Evolutionary conservation across 257 asterid species (phyloP).

Genomic region (Solanum rostratum): DNA sequence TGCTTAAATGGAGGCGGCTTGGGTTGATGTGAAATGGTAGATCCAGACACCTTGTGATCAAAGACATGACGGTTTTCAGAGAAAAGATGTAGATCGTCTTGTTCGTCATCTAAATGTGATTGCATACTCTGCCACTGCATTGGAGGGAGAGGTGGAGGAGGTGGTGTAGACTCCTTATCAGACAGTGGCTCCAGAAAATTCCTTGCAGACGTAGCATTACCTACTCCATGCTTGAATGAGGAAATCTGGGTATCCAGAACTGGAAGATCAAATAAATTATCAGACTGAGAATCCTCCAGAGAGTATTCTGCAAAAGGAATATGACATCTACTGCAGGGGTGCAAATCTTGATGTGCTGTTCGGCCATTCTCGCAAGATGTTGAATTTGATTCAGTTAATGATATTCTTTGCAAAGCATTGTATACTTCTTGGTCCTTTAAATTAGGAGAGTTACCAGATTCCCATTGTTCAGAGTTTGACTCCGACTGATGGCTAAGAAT

Average conservation of each 20-base stretch:
- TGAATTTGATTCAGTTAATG: constrained; percentile 55
- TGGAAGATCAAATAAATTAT: constrained; percentile 45
- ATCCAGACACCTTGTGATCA: constrained; percentile 27
- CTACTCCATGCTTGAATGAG: constrained; percentile 33
- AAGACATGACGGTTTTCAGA: constrained; percentile 23
- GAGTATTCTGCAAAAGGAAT: constrained; percentile 26
- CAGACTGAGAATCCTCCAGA: constrained; percentile 32
- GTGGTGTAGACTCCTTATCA: constrained; percentile 16
- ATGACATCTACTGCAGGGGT: constrained; percentile 16
- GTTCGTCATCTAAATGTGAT: constrained; percentile 19
- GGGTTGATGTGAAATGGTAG: constrained; percentile 53
- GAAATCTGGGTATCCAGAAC: constrained; percentile 30
- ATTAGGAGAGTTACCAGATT: constrained; percentile 56
- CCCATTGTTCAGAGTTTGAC: constrained; percentile 85
- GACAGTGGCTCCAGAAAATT: constrained; percentile 20
- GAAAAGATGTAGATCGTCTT: constrained; percentile 11
- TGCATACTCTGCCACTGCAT: constrained; percentile 36
- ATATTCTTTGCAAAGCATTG: constrained; percentile 51
- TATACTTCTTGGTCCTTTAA: constrained; percentile 53
- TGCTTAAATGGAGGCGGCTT: constrained; percentile 61
- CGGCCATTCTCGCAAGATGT: constrained; percentile 23
- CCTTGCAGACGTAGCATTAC: constrained; percentile 5
- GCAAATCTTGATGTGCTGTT: constrained; percentile 22
- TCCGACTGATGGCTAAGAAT: constrained; percentile 59
- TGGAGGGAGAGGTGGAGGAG: constrained; percentile 73